phyloP scores from a whole-genome alignment of 345 rosid genomes.

The Heritiera fomes region DNA sequence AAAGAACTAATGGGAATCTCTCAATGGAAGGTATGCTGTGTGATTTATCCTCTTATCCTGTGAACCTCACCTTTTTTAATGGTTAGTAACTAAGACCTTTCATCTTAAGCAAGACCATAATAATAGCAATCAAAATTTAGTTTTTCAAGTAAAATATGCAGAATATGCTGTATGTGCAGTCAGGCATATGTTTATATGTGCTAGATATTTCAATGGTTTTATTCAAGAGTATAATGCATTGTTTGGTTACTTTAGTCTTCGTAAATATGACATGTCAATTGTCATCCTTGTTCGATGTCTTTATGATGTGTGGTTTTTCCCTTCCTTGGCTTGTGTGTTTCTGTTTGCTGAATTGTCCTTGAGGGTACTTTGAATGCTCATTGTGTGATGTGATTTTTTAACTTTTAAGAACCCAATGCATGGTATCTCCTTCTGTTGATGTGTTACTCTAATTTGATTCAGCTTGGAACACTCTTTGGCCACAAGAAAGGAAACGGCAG shows the following conservation, averaged over 20 bases:
- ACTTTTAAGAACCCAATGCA: neutral
- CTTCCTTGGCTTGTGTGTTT: neutral
- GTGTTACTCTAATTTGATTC: constrained; percentile 23
- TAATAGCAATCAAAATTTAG: neutral
- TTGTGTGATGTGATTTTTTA: neutral
- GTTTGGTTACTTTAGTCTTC: neutral
- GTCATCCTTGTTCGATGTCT: neutral
- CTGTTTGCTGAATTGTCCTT: neutral
- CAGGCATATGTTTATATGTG: neutral
- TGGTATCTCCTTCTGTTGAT: constrained; percentile 6
- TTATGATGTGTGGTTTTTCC: neutral
- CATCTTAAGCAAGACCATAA: neutral
- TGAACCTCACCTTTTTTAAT: neutral
- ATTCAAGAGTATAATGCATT: neutral
- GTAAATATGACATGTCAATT: neutral
- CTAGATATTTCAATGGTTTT: neutral
- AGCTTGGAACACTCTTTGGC: constrained; percentile 98
- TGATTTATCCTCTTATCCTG: neutral
- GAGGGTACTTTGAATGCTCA: neutral
- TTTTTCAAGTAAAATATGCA: neutral
- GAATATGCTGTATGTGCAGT: neutral
- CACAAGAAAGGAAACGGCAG: constrained; percentile 92
- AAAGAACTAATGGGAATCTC: constrained; percentile 45
- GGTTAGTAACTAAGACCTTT: neutral
- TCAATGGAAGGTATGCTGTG: constrained; percentile 71